Evolutionary conservation across 495 filamentous ascomycete species (phyloP), one percentile per base, ranked within the genome.

Genomic region (Penicillium fimorum): DNA sequence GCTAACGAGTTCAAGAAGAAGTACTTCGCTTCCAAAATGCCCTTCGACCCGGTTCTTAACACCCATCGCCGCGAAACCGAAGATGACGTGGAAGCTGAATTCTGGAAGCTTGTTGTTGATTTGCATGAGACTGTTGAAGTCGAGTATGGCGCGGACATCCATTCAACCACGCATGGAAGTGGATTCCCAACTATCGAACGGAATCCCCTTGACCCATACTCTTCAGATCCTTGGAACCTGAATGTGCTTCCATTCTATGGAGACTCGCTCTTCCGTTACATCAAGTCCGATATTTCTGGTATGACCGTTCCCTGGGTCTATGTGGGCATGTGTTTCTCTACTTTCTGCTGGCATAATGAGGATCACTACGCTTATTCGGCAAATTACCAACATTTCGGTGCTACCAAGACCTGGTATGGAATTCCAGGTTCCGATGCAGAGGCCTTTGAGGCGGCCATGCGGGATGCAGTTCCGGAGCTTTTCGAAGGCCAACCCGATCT

Each of bases 301-400:
- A 99, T 99, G 94, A 99, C 94, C 1, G 93, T 99, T 6, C 94
- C 94, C 15, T 99, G 94, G 94, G 84, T 97, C 6, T 99, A 99
- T 68, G 95, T 99, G n/a, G 94, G 94, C 56, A 99, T 99, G 94
- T 95, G 92, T 63, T 99, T 99, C 71, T 97, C 94, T 3, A 97
- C 93, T 4, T 99, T 99, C 68, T 99, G 94, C 71, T 99, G 94
- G 94, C 94, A 99, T 67, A 96, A 96, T 58, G 94, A 99, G 68
- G 94, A 99, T 68, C 94, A 99, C 64, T 96, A 96, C 63, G 85
- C 94, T 1, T 99, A 99, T 69, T 99, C 94, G 18, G 88, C 94
- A 40, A 99, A 99, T 63, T 99, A 99, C 62, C 94, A 99, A 63
- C 94, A 99, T 65, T 96, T 99, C 66, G 94, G 94, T 37, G 90